These are phyloP conservation scores for Tetrahymena thermophila DNA, from an alignment of 73 alveolate species.

Conservation along the genomic window DNA sequence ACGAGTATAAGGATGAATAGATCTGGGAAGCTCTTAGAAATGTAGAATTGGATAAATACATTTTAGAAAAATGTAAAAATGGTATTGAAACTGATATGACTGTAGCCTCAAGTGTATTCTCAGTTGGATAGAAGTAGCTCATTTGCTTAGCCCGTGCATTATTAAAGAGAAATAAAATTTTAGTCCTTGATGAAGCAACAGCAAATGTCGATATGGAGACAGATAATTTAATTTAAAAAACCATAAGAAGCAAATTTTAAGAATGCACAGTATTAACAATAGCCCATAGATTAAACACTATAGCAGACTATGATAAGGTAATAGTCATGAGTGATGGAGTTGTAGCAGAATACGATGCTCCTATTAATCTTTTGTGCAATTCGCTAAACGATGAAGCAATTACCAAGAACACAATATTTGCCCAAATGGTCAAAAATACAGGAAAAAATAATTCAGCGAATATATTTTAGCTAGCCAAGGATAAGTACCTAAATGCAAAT, in stretches of 20 bases:
- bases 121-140: conserved; percentile 67
- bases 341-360: conserved; percentile 55
- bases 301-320: conserved; percentile 63
- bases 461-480: conserved; percentile 23
- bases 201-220: conserved; percentile 65
- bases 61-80: conserved; percentile 41
- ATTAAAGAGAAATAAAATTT: conserved; percentile 58
- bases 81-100: conserved; percentile 62
- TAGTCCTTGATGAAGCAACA: conserved; percentile 72
- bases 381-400: not conserved
- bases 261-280: conserved; percentile 61
- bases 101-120: conserved; percentile 36
- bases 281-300: conserved; percentile 68
- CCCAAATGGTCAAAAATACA: conserved; percentile 16
- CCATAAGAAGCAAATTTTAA: conserved; percentile 48
- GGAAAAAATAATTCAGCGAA: conserved; percentile 18
- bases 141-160: conserved; percentile 66
- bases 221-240: conserved; percentile 47
- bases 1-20: conserved; percentile 18
- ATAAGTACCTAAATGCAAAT: not conserved
- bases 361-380: conserved; percentile 27
- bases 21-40: conserved; percentile 52
- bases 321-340: conserved; percentile 58
- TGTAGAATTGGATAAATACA: conserved; percentile 62
- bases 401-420: conserved; percentile 14